Evolutionary conservation across 169 alveolate species (phyloP).

Genomic region (Cryptosporidium viatorum): DNA sequence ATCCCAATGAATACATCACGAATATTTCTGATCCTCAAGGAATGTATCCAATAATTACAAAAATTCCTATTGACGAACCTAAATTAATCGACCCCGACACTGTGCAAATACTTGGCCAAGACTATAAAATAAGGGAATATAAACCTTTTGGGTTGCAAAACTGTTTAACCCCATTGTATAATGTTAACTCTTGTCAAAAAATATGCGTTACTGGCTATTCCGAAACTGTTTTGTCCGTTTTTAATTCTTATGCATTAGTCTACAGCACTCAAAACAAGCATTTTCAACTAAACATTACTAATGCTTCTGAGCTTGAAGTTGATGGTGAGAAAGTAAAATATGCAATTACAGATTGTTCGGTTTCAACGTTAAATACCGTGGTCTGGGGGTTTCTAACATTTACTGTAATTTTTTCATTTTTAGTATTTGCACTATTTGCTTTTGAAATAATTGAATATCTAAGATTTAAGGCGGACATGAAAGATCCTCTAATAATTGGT

Average conservation of each 20-base stretch:
- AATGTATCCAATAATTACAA: constrained; percentile 19
- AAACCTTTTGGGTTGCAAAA: constrained; percentile 33
- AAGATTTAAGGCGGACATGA: constrained; percentile 70
- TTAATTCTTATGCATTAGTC: constrained; percentile 37
- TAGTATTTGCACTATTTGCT: constrained; percentile 33
- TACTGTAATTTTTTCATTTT: constrained; percentile 19
- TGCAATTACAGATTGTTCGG: constrained; percentile 38
- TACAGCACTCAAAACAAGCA: constrained; percentile 4
- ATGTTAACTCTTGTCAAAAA: constrained; percentile 40
- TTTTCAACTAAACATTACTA: constrained; percentile 26
- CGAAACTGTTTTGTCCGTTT: not conserved
- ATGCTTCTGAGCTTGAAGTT: constrained; percentile 7
- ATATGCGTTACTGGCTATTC: constrained; percentile 27
- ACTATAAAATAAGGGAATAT: not conserved
- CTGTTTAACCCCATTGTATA: constrained; percentile 50
- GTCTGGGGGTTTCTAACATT: constrained; percentile 42
- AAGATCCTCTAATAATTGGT: constrained; percentile 66
- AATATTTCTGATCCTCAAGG: constrained; percentile 46
- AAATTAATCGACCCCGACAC: constrained; percentile 2
- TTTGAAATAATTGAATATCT: constrained; percentile 53
- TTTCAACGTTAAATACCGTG: constrained; percentile 37
- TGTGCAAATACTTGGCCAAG: constrained; percentile 45
- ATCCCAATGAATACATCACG: constrained; percentile 33
- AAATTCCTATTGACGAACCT: constrained; percentile 39
- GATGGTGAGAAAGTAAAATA: constrained; percentile 20